phyloP scores from a whole-genome alignment of 192 early-diverging fungal species.

The Martensiomyces pterosporus region DNA sequence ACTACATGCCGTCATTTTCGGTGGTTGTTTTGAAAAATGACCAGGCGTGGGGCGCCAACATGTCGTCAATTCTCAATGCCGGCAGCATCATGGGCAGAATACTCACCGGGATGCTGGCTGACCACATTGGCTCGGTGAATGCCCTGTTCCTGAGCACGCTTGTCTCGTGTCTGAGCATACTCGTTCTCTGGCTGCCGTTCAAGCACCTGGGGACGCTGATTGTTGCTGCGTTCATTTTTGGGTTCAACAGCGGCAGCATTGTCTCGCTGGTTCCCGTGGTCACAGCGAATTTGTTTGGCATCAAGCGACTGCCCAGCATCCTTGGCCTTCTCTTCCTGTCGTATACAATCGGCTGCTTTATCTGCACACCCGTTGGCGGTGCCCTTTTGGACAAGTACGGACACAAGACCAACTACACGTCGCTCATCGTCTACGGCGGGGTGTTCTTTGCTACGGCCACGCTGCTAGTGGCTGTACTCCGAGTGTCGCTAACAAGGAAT shows the following conservation, averaged over 20 bases:
- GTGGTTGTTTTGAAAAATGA: constrained; percentile 4
- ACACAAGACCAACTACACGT: constrained; percentile 14
- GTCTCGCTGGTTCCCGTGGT: constrained; percentile 26
- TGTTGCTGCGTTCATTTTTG: constrained; percentile 18
- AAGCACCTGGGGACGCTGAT: constrained; percentile 9
- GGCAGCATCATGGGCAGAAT: constrained; percentile 20
- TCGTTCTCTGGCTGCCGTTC: constrained; percentile 34
- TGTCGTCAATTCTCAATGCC: constrained; percentile 34
- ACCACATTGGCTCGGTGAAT: constrained; percentile 23
- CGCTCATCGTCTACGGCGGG: constrained; percentile 22
- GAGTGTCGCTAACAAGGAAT: not conserved
- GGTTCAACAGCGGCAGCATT: constrained; percentile 20
- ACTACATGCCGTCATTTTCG: constrained; percentile 26
- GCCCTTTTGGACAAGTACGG: constrained; percentile 31
- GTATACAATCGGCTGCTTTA: constrained; percentile 13
- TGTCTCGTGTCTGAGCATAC: constrained; percentile 8
- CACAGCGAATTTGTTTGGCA: constrained; percentile 18
- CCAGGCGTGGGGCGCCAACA: constrained; percentile 21
- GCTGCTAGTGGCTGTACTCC: constrained; percentile 1
- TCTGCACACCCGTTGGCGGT: constrained; percentile 18
- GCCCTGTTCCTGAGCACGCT: constrained; percentile 7
- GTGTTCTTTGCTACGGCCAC: constrained; percentile 15
- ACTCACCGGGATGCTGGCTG: constrained; percentile 15
- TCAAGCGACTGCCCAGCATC: constrained; percentile 23
- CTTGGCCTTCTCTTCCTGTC: constrained; percentile 24